A percentile compares a stretch with the other conserved stretches of the same genome.
Evolutionary conservation across 495 filamentous ascomycete genomes (phyloP).

Genomic region (Xanthoparmelia taractica): DNA sequence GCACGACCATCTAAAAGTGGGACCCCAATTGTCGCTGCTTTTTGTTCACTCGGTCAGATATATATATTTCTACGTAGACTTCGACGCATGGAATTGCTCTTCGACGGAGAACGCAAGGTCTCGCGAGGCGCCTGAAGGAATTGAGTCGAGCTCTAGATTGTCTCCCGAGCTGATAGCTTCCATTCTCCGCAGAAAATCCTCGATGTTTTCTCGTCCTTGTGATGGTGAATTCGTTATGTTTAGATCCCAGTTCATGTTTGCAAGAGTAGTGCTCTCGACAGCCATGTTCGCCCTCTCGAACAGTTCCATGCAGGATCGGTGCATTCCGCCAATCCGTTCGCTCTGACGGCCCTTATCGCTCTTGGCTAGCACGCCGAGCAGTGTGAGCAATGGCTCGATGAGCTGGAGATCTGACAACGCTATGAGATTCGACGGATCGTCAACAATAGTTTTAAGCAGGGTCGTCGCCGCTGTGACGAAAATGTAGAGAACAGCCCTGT

Average conservation of each 20-base stretch:
- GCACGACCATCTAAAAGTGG: no score
- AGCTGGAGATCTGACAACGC: not conserved
- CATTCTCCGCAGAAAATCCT: not conserved
- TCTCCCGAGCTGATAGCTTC: not conserved
- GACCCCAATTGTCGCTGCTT: no score
- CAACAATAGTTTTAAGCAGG: not conserved
- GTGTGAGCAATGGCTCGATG: not conserved
- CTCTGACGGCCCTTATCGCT: not conserved
- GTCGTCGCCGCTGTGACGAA: not conserved
- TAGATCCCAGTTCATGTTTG: not conserved
- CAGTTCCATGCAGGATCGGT: not conserved
- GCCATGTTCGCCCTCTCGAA: not conserved
- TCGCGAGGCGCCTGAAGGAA: not conserved
- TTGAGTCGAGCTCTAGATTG: not conserved
- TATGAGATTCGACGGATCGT: not conserved
- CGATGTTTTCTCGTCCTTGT: not conserved
- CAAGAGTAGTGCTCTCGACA: not conserved
- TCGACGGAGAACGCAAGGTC: not conserved
- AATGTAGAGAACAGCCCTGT: not conserved
- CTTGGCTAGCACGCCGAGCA: not conserved
- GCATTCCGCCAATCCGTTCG: not conserved
- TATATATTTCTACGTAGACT: no score
- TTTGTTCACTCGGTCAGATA: no score
- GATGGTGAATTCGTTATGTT: not conserved
- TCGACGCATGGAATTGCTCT: not conserved